phyloP scores from a whole-genome alignment of 768 basidiomycete genomes.

The Hygrocybe punicea region DNA sequence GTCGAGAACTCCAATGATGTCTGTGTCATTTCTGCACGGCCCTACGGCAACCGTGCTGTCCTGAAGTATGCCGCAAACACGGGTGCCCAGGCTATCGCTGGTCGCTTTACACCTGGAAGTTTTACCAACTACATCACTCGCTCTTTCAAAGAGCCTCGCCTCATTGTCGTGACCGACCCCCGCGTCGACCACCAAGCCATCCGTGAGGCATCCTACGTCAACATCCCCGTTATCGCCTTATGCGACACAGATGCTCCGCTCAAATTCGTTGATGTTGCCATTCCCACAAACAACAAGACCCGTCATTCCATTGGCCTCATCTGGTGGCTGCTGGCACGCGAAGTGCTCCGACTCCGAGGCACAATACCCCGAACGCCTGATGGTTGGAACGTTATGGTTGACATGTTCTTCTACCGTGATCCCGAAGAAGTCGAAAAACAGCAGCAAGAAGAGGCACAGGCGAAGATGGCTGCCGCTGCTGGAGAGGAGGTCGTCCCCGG shows the following conservation, averaged over 20 bases:
- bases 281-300: conserved; percentile 99
- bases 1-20: conserved; percentile 98
- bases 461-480: conserved; percentile 66
- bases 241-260: conserved; percentile 98
- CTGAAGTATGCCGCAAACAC: conserved; percentile 98
- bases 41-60: conserved; percentile 98
- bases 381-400: conserved; percentile 98
- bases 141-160: conserved; percentile 99
- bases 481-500: conserved; percentile 46
- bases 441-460: conserved; percentile 88
- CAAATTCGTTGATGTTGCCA: conserved; percentile 96
- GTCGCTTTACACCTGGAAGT: conserved; percentile 97
- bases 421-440: conserved; percentile 99
- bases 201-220: conserved; percentile 99
- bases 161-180: conserved; percentile 98
- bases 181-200: conserved; percentile 99
- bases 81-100: conserved; percentile 97
- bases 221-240: conserved; percentile 99
- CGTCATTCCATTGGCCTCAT: conserved; percentile 95
- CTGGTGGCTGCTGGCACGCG: conserved; percentile 97
- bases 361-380: conserved; percentile 87
- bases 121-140: conserved; percentile 99
- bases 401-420: conserved; percentile 99
- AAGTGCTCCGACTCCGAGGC: conserved; percentile 93
- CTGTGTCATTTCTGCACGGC: conserved; percentile 96